Base-by-base conservation (phyloP, 495 filamentous ascomycete genomes). In the Xylaria nigripes region DNA sequence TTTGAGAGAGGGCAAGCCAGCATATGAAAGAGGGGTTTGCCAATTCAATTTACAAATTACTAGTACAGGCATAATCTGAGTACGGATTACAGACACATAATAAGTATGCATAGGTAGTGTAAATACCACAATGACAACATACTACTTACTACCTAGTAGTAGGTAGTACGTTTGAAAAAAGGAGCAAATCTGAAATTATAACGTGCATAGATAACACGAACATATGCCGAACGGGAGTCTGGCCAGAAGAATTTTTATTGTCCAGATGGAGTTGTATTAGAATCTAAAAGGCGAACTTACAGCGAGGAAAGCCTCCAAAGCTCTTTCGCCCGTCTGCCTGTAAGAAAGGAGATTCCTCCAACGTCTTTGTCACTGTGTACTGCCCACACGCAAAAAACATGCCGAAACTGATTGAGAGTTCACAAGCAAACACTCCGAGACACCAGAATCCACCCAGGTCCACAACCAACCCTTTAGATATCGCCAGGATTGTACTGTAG, bases 371-470 rank as follows among this genome's bases (percentile, higher is more conserved):
- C 46, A 70, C 60, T 70, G 70, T 72, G 70, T 72, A 71, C 70
- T 73, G 68, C 68, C 36, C 67, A 61, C 56, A 46, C 45, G 54
- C 55, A 57, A 67, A 76, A 74, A 76, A 68, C 66, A 75, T 78
- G 74, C 75, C 74, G 73, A 70, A 70, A 71, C 70, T 71, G 61
- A 69, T 65, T 44, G 48, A 57, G 66, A 60, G 58, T 68, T 74
- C 69, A 72, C 71, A 73, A 68, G 68, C 67, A 72, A 72, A 64
- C 74, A 74, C 74, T 76, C 72, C 74, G 72, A 74, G 72, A 78
- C 75, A 78, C 75, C 75, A 72, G 62, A 70, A 69, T 68, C 71
- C 69, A 62, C 56, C 64, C 62, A 54, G 57, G 56, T 61, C 54
- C 65, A 57, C 53, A 54, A 48, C 58, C 58, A 57, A 59, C 57